Evolutionary conservation across 1,284 basidiomycete genomes (phyloP).

Genomic region (Athelia psychrophila): DNA sequence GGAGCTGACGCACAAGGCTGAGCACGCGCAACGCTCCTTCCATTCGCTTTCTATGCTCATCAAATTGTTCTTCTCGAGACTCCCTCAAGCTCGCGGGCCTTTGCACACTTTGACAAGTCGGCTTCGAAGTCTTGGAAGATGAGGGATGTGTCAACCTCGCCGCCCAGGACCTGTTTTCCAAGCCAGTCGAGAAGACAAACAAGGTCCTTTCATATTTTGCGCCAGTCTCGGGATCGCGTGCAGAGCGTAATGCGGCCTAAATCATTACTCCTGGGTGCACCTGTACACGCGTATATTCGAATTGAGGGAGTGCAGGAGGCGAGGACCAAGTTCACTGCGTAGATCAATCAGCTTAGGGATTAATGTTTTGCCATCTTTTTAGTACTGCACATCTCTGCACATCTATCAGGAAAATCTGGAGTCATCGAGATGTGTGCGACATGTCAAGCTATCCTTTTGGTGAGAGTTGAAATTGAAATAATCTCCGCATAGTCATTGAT

Average conservation of each 20-base stretch:
- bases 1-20: too few species aligned
- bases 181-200: constrained; percentile 72
- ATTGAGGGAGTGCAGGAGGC: constrained; percentile 56
- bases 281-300: constrained; percentile 73
- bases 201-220: constrained; percentile 78
- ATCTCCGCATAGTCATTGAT: too few species aligned
- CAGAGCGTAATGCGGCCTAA: constrained; percentile 72
- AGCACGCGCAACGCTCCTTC: too few species aligned
- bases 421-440: constrained; percentile 50
- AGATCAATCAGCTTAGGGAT: neutral
- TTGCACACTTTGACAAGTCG: constrained; percentile 24
- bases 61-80: too few species aligned
- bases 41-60: too few species aligned
- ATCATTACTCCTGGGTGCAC: constrained; percentile 62
- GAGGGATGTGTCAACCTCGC: constrained; percentile 46
- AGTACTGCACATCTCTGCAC: too few species aligned
- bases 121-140: neutral
- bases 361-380: neutral
- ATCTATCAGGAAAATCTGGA: constrained; percentile 66
- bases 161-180: constrained; percentile 74
- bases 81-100: too few species aligned
- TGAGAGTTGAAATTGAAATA: constrained; percentile 28
- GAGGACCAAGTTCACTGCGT: constrained; percentile 26
- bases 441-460: constrained; percentile 42
- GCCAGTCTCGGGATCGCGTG: constrained; percentile 52